Percentiles rank a stretch among this genome's conserved stretches.
Conservation (phyloP, 2,329 filamentous ascomycete species). For the Sarocladiaceae sp. region DNA sequence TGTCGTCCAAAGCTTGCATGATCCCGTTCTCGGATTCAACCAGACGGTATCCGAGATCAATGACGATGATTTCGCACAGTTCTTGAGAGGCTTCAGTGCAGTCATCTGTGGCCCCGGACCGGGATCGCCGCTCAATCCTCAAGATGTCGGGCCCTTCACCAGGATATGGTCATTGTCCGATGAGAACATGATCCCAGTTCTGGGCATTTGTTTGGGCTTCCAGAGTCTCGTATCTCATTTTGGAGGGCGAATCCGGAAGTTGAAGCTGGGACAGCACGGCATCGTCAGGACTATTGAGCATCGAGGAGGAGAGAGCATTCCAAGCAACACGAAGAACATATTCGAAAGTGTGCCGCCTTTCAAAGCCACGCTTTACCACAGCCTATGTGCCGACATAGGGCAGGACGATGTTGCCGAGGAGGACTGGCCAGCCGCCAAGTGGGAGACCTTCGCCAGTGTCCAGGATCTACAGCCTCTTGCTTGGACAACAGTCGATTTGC, state of each 20-base stretch:
- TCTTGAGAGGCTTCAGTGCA: conserved; percentile 65
- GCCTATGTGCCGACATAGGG: conserved; percentile 51
- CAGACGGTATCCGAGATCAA: conserved; percentile 38
- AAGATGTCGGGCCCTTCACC: conserved; percentile 80
- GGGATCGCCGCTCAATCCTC: conserved; percentile 65
- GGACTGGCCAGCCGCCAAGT: conserved; percentile 29
- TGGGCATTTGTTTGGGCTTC: conserved; percentile 88
- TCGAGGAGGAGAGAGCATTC: conserved; percentile 12
- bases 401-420: conserved; percentile 34
- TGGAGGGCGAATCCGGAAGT: conserved; percentile 60
- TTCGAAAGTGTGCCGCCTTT: conserved; percentile 60
- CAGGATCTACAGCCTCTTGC: conserved; percentile 54
- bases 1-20: conserved; percentile 18
- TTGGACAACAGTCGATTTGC: conserved; percentile 45
- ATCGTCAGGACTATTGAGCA: conserved; percentile 69
- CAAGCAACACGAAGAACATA: conserved; percentile 47
- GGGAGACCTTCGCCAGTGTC: conserved; percentile 13
- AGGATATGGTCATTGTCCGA: conserved; percentile 67
- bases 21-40: conserved; percentile 36
- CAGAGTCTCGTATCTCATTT: conserved; percentile 72
- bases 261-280: conserved; percentile 76
- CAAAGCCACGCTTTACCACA: conserved; percentile 74
- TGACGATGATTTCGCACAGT: conserved; percentile 31
- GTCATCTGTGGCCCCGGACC: conserved; percentile 90
- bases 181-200: conserved; percentile 62